Percentiles rank a stretch among this genome's conserved stretches.
phyloP scores from a whole-genome alignment of 2,329 filamentous ascomycete species.

The Atkinsonella hypoxylon region DNA sequence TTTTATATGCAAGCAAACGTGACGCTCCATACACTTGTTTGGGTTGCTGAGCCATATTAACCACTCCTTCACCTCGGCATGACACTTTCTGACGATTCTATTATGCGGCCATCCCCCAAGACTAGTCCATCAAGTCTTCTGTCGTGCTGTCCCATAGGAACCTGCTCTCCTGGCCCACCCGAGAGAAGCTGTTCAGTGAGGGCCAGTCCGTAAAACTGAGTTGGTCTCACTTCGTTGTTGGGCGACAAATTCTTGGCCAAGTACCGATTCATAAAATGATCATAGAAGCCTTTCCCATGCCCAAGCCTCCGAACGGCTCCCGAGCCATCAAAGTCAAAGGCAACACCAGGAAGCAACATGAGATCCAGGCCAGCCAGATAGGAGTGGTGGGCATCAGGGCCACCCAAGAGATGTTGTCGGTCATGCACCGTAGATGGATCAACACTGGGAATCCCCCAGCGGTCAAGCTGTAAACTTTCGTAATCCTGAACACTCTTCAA shows the following conservation, averaged over 20 bases:
- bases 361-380: conserved; percentile 55
- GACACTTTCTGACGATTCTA: conserved; percentile 8
- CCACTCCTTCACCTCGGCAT: neutral
- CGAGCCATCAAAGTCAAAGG: conserved; percentile 57
- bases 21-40: neutral
- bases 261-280: conserved; percentile 78
- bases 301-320: conserved; percentile 62
- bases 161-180: conserved; percentile 41
- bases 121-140: conserved; percentile 68
- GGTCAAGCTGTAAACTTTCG: conserved; percentile 61
- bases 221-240: conserved; percentile 21
- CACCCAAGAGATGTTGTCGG: conserved; percentile 64
- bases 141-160: conserved; percentile 69
- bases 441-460: conserved; percentile 92
- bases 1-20: neutral
- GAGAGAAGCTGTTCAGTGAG: conserved; percentile 74
- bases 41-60: neutral
- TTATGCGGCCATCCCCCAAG: conserved; percentile 55
- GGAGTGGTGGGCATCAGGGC: conserved; percentile 32
- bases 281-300: conserved; percentile 95
- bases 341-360: conserved; percentile 84
- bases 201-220: conserved; percentile 62
- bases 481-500: conserved; percentile 66
- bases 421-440: conserved; percentile 49
- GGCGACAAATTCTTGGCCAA: conserved; percentile 29